Percentiles rank a stretch among this genome's conserved stretches.
Conservation (phyloP, 257 asterid genomes). For the Solanum chaucha region DNA sequence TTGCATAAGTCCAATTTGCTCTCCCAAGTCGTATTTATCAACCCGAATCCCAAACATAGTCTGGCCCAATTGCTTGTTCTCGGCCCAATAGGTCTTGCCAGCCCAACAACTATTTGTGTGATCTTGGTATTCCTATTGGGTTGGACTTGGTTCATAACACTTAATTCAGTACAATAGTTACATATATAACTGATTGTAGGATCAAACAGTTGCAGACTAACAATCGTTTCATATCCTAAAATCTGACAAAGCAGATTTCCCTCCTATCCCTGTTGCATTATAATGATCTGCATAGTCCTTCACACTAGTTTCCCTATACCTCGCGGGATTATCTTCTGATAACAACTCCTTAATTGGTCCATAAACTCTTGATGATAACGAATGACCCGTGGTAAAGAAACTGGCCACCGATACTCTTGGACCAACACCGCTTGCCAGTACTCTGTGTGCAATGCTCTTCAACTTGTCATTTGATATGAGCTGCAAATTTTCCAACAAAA, state of each 20-base stretch:
- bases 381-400: slow-evolving; percentile 1
- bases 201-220: background rate
- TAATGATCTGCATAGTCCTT: background rate
- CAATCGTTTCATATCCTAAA: background rate
- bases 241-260: background rate
- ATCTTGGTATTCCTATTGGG: no score
- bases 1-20: no score
- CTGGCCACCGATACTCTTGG: slow-evolving; percentile 11
- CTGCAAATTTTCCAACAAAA: background rate
- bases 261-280: background rate
- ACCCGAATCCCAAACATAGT: no score
- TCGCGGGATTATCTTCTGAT: background rate
- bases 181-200: background rate
- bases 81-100: no score
- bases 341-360: background rate
- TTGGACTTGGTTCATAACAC: no score
- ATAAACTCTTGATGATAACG: background rate
- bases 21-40: no score
- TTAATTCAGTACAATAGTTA: background rate
- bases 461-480: slow-evolving; percentile 9
- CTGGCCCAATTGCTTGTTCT: no score
- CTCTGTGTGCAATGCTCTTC: slow-evolving; percentile 7
- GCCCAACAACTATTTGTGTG: no score
- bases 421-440: slow-evolving; percentile 1
- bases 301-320: background rate